Base-by-base conservation (phyloP, 805 yeast species). In the Teunomyces barrocoloradensis region DNA sequence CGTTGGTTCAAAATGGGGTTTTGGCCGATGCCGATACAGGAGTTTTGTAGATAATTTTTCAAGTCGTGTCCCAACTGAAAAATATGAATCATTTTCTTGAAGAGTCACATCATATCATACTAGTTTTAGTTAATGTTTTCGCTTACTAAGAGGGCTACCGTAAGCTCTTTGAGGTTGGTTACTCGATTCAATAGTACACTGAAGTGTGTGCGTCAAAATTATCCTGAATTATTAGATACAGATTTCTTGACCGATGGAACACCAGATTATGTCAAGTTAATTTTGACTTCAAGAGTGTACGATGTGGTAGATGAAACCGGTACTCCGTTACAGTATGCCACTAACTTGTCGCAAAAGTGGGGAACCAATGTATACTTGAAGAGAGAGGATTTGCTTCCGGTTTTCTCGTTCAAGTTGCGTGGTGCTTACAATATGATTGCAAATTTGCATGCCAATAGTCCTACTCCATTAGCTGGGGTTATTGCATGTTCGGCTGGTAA, bases 361-460 rank as follows among this genome's bases (percentile, higher is more conserved):
- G 87, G 87, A 44, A 76, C 96, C 39, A 84, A 84, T 35, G 84
- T 95, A 12, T 74, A 78, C 48, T 72, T 94, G 55, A 94, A 94
- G 62, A 79, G 99, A 55, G 99, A 94, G 63, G 99, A 95, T 61
- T 74, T 90, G 32, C 77, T 89, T 48, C 98, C 99, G 0, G 99
- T 94, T 4, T 95, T 94, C 67, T 86, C 96, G 39, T 94, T 94
- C 79, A 94, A 94, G 69, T 76, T 94, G 50, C 84, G 99, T 65
- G 99, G 99, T 49, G 99, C 99, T 13, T 89, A 91, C 69, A 94
- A 94, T 66, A 90, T 89, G 96, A 87, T 94, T 58, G 95, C 98
- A 30, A 88, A 92, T 58, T 69, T 94, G 43, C 81, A 83, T 45
- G 69, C 79, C n/a, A 61, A 74, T 12, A 63, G 70, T 17, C 80